Conservation (phyloP, 2,329 filamentous ascomycete species). For the Lasiodiplodia citricola region DNA sequence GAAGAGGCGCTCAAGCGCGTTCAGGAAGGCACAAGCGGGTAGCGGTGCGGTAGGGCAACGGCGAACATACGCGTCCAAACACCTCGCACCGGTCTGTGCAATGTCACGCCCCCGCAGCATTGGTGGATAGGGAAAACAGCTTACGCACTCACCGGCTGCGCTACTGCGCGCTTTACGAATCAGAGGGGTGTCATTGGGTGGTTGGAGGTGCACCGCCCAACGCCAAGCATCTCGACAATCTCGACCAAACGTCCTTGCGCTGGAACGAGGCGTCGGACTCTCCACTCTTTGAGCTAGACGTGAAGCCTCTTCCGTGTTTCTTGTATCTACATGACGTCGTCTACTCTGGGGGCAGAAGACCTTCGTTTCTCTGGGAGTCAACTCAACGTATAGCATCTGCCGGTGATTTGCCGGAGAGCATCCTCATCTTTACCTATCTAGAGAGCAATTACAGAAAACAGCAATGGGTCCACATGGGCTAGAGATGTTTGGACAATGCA, state of each 20-base stretch:
- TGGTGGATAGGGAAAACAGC: background rate
- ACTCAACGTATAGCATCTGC: background rate
- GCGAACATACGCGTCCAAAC: background rate
- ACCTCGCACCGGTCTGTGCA: background rate
- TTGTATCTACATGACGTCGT: background rate
- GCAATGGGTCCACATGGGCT: background rate
- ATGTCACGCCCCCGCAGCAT: background rate
- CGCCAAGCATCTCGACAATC: constrained; percentile 1
- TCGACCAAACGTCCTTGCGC: background rate
- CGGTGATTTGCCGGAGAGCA: background rate
- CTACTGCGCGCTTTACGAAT: background rate
- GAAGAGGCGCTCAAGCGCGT: background rate
- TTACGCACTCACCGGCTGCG: constrained; percentile 21
- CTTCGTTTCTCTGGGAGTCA: background rate
- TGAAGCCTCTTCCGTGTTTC: background rate
- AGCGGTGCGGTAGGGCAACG: background rate
- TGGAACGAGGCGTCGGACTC: background rate
- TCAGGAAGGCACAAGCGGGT: background rate
- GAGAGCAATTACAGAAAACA: background rate
- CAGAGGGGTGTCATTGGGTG: background rate
- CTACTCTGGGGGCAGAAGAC: background rate
- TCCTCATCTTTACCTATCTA: background rate
- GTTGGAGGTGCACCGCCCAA: background rate
- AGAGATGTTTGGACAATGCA: background rate
- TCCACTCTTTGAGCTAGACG: background rate